phyloP scores from a whole-genome alignment of 192 early-diverging fungal species.

The Pilobolus umbonatus region DNA sequence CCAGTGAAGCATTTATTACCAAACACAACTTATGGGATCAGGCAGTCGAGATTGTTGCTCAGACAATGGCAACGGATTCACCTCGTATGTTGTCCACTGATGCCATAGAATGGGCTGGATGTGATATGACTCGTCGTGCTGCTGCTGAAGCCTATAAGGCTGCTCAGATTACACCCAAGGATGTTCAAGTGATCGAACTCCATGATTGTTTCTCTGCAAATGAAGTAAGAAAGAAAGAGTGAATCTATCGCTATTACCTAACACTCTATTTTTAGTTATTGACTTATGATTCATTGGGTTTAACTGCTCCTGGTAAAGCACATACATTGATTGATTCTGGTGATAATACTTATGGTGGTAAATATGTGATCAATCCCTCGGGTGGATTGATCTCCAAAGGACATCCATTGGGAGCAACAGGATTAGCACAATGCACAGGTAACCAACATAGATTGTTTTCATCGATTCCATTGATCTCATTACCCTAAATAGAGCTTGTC shows the following conservation, averaged over 20 bases:
- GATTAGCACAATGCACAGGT: slow-evolving; percentile 69
- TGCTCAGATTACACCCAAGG: slow-evolving; percentile 54
- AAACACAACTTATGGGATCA: slow-evolving; percentile 56
- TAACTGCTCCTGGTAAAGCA: slow-evolving; percentile 62
- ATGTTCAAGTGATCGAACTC: slow-evolving; percentile 66
- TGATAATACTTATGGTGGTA: slow-evolving; percentile 57
- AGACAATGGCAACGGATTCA: slow-evolving; percentile 71
- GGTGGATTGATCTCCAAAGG: slow-evolving; percentile 76
- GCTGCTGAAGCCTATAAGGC: slow-evolving; percentile 46
- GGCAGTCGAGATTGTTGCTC: slow-evolving; percentile 63
- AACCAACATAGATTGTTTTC: slow-evolving; percentile 16
- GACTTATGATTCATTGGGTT: slow-evolving; percentile 69
- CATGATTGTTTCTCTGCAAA: slow-evolving; percentile 79
- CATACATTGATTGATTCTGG: slow-evolving; percentile 51
- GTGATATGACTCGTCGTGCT: slow-evolving; percentile 68
- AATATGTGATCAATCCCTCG: slow-evolving; percentile 66
- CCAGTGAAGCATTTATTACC: slow-evolving; percentile 60
- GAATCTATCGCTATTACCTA: slow-evolving; percentile 2
- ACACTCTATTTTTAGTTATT: no score
- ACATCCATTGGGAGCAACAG: slow-evolving; percentile 73
- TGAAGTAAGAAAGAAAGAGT: no score
- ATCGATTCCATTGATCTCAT: not conserved
- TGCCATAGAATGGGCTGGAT: slow-evolving; percentile 57
- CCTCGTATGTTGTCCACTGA: slow-evolving; percentile 44
- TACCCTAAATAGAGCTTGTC: slow-evolving; percentile 30